Percentiles rank a stretch among this genome's conserved stretches.
Conservation (phyloP, 148 eudicot genomes). For the Chenopodium album region DNA sequence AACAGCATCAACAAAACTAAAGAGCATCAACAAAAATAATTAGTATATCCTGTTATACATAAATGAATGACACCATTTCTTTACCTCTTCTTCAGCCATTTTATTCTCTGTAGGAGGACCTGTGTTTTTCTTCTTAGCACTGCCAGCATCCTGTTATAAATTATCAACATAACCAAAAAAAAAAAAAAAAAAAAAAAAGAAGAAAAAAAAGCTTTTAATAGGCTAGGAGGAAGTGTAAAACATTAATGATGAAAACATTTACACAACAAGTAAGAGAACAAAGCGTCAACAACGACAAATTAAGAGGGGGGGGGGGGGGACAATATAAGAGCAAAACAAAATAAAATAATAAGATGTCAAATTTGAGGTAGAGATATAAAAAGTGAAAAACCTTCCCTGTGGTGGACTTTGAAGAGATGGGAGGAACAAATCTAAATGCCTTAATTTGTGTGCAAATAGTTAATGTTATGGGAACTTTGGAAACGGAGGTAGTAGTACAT, state of each 20-base stretch:
- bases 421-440: neutral
- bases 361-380: neutral
- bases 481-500: too few relatives aligned
- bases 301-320: too few relatives aligned
- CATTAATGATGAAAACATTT: neutral
- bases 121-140: neutral
- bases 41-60: neutral
- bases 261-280: neutral
- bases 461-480: too few relatives aligned
- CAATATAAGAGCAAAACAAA: neutral
- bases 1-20: neutral
- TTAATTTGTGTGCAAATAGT: too few relatives aligned
- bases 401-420: neutral
- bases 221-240: neutral
- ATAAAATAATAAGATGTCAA: neutral
- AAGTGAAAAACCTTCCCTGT: neutral
- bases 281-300: neutral
- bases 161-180: neutral
- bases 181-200: neutral
- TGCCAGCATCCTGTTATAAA: constrained; percentile 15
- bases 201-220: neutral
- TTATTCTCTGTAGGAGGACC: neutral
- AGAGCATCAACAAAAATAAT: neutral
- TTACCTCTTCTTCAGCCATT: constrained; percentile 6
- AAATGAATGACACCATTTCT: neutral